phyloP scores from a whole-genome alignment of 2,329 filamentous ascomycete species.

The Colletotrichum scovillei region DNA sequence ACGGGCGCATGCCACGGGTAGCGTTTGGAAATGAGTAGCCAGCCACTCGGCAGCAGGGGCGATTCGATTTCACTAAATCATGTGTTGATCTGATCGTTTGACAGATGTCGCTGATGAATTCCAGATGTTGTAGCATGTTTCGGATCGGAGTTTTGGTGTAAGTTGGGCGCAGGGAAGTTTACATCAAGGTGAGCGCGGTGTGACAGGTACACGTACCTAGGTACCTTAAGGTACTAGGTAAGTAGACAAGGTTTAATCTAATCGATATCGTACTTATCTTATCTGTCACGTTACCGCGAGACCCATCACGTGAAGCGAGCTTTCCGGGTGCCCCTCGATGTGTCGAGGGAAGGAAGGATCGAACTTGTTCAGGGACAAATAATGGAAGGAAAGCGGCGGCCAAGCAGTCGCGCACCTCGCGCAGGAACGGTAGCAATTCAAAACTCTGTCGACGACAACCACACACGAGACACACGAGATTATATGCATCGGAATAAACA shows the following conservation, averaged over 20 bases:
- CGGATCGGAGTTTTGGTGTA: no score
- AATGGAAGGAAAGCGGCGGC: not conserved
- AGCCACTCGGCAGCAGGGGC: not conserved
- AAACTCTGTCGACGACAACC: not conserved
- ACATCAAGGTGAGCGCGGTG: no score
- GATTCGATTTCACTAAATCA: not conserved
- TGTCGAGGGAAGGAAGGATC: not conserved
- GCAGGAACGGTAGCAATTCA: not conserved
- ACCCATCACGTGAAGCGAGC: not conserved
- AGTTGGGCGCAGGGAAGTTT: no score
- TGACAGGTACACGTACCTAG: no score
- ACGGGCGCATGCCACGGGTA: not conserved
- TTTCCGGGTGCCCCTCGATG: not conserved
- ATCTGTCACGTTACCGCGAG: not conserved
- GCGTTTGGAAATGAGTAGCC: not conserved
- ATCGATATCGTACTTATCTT: not conserved
- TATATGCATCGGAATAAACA: conserved; percentile 3
- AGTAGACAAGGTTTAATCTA: no score
- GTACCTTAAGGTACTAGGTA: no score
- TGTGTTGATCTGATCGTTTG: no score
- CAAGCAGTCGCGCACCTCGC: not conserved
- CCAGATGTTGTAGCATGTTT: no score
- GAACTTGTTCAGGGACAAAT: not conserved
- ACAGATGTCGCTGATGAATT: no score
- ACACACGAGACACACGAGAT: not conserved